Percentiles rank a stretch among this genome's conserved stretches.
Evolutionary conservation across 805 yeast genomes (phyloP).

Genomic region (Pichia thaimueangensis): DNA sequence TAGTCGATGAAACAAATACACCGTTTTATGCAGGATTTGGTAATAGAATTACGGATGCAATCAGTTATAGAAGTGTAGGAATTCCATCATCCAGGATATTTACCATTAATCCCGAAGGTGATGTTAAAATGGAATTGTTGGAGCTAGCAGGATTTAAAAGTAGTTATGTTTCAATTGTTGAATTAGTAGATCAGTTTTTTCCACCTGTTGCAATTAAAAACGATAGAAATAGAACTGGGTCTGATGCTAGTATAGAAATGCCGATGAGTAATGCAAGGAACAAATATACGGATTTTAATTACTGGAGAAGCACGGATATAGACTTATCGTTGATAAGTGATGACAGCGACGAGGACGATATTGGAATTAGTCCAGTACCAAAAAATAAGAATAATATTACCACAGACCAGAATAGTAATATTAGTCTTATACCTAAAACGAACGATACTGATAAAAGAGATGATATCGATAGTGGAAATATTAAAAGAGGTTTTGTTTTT

Average conservation of each 20-base stretch:
- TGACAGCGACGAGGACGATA: constrained; percentile 42
- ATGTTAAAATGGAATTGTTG: constrained; percentile 92
- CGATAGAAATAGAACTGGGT: constrained; percentile 1
- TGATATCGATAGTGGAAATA: too few relatives aligned
- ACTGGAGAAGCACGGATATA: constrained; percentile 80
- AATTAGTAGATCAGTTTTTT: constrained; percentile 93
- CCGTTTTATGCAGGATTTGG: constrained; percentile 99
- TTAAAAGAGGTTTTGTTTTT: too few relatives aligned
- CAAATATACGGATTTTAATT: constrained; percentile 79
- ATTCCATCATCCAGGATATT: constrained; percentile 92
- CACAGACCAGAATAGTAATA: too few relatives aligned
- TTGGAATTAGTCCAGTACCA: too few relatives aligned
- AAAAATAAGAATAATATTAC: too few relatives aligned
- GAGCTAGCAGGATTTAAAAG: constrained; percentile 91
- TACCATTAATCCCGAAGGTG: constrained; percentile 94
- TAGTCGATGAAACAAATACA: constrained; percentile 34
- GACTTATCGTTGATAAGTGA: constrained; percentile 40
- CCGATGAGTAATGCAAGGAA: constrained; percentile 37
- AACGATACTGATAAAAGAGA: too few relatives aligned
- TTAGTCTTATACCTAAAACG: too few relatives aligned
- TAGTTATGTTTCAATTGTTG: constrained; percentile 83
- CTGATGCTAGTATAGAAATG: background rate
- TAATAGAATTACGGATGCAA: constrained; percentile 91
- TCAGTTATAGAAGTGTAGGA: constrained; percentile 87
- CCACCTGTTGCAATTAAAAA: constrained; percentile 57